phyloP scores from a whole-genome alignment of 2,329 filamentous ascomycete species.

The Chaetomium globosum region DNA sequence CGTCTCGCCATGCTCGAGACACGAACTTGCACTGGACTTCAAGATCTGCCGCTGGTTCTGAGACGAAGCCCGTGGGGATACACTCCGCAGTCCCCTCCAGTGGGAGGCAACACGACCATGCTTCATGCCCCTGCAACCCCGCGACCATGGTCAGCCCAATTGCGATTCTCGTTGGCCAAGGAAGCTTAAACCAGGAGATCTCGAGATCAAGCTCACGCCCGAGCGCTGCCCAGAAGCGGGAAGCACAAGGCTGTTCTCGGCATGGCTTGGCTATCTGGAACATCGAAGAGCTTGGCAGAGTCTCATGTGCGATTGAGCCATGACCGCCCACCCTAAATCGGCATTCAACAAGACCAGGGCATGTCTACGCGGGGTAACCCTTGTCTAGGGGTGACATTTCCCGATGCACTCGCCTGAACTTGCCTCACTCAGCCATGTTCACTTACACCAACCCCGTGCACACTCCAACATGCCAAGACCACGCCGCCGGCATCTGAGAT shows the following conservation, averaged over 20 bases:
- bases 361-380: constrained; percentile 14
- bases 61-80: constrained; percentile 9
- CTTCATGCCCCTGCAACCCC: constrained; percentile 18
- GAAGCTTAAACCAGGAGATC: constrained; percentile 23
- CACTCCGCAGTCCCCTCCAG: constrained; percentile 3
- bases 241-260: constrained; percentile 25
- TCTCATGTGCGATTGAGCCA: constrained; percentile 44
- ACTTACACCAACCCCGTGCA: constrained; percentile 3
- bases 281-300: constrained; percentile 41
- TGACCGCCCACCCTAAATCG: constrained; percentile 30
- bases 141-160: not conserved
- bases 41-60: constrained; percentile 22
- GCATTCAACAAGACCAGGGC: not conserved
- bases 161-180: constrained; percentile 26
- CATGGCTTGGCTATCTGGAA: constrained; percentile 33
- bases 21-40: not conserved
- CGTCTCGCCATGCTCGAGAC: not conserved
- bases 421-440: constrained; percentile 4
- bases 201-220: constrained; percentile 18
- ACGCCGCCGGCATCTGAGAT: not conserved
- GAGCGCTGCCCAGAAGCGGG: constrained; percentile 27
- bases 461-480: not conserved
- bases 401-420: constrained; percentile 13
- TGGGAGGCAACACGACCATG: not conserved
- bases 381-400: constrained; percentile 3